Base-by-base conservation (phyloP, 306 rosid species). In the Ochetophila trinervis region DNA sequence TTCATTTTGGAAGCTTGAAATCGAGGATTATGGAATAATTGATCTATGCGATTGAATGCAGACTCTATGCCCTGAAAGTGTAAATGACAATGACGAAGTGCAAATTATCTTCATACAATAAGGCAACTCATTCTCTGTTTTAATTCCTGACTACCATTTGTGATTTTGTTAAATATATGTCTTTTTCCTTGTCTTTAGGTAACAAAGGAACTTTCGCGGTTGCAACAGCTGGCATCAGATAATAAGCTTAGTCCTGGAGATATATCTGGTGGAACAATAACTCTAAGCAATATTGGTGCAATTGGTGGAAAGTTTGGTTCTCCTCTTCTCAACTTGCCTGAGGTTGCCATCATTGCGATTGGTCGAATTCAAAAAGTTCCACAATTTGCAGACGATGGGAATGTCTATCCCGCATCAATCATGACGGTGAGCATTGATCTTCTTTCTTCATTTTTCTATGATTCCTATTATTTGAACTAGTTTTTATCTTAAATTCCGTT, bases 301-400 rank as follows among this genome's bases (percentile, higher is more conserved):
- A 93, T 93, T 66, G 99, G 99, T 71, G 99, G 97, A 24, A 88
- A 88, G 73, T 90, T 74, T 63, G 99, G 99, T 48, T 87, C 99
- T 18, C 99, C 99, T 61, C 87, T 90, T 22, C 86, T 93, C 76
- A 90, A 87, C 84, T 86, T 93, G 53, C 99, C 99, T 0, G 91
- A 90, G 85, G 97, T 90, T 18, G 68, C 91, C 62, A 90, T 93
- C 68, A 93, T 93, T 45, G 99, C 97, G 67, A 69, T 90, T 53
- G 97, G 97, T 11, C 85, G 89, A 72, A 93, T 90, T 72, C 95
- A 86, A 75, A 90, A 84, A 70, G 85, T 86, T 74, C 85, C 97
- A 3, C 88, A 40, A 42, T 78, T 76, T 58, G 71, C 84, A 15
- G 91, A 79, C 6, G 88, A 86, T 58, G 97, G 94, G 69, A 74